phyloP scores from a whole-genome alignment of 2,329 filamentous ascomycete genomes.

The Ophiosphaerella narmari region DNA sequence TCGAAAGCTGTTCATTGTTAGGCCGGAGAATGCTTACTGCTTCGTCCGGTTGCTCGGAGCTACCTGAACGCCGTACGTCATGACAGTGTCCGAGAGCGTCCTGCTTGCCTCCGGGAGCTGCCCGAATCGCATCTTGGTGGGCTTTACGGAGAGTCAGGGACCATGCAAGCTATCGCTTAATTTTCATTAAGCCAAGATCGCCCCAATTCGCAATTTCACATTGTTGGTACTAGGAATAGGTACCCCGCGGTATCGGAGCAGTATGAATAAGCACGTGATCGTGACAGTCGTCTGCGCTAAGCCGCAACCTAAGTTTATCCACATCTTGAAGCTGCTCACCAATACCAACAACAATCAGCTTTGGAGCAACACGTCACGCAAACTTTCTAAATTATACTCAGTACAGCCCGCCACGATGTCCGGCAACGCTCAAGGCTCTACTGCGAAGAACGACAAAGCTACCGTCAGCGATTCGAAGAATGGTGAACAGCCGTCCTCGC shows the following conservation, averaged over 20 bases:
- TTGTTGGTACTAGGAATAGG: background rate
- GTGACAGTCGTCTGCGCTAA: constrained; percentile 7
- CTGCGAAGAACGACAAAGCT: constrained; percentile 49
- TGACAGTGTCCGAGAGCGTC: background rate
- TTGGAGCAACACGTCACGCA: background rate
- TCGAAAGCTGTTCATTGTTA: background rate
- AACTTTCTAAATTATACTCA: background rate
- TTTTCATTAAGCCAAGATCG: no score
- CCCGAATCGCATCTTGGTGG: no score
- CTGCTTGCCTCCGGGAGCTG: no score
- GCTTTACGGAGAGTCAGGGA: no score
- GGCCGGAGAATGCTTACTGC: constrained; percentile 14
- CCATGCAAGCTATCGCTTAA: no score
- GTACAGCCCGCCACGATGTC: constrained; percentile 50
- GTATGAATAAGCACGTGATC: constrained; percentile 21
- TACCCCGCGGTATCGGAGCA: constrained; percentile 7
- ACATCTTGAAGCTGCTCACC: constrained; percentile 3
- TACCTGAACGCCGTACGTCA: constrained; percentile 21
- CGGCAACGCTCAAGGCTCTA: constrained; percentile 21
- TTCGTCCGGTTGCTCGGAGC: constrained; percentile 19
- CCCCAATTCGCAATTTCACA: background rate
- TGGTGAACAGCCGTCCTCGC: constrained; percentile 50
- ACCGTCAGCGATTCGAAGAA: constrained; percentile 42
- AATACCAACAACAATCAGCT: background rate
- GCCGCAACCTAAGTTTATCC: constrained; percentile 21